Conservation (phyloP, 108 stramenopile species). For the Cyclotella distinguenda region DNA sequence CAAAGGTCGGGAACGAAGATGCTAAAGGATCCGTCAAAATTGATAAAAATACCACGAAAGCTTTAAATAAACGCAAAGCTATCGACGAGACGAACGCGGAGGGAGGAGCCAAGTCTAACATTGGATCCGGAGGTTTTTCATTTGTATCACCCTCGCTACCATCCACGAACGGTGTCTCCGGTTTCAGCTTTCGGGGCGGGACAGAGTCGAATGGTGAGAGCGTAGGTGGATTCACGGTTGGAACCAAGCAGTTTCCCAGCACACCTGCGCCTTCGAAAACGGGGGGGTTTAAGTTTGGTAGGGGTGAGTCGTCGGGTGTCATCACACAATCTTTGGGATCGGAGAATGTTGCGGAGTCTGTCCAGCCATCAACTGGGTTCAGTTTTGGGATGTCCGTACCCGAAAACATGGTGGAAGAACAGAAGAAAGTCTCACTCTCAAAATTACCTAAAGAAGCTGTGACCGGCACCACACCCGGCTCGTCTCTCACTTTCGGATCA, state of each 20-base stretch:
- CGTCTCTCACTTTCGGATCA: background rate
- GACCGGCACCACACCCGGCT: background rate
- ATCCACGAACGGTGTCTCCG: conserved; percentile 4
- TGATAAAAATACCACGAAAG: background rate
- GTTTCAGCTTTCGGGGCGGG: background rate
- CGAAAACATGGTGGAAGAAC: background rate
- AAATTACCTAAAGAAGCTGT: background rate
- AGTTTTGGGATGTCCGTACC: background rate
- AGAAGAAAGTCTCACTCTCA: background rate
- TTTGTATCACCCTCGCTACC: conserved; percentile 13
- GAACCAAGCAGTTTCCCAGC: background rate
- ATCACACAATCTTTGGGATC: no score
- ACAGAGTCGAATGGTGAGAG: background rate
- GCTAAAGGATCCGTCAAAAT: background rate
- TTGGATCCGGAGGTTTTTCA: conserved; percentile 24
- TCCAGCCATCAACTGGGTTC: background rate
- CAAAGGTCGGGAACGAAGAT: conserved; percentile 10
- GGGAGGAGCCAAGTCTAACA: conserved; percentile 1
- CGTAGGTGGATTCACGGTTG: background rate
- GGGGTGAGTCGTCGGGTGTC: no score
- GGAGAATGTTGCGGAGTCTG: background rate
- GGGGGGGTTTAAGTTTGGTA: background rate
- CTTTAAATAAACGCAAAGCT: background rate
- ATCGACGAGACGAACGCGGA: background rate
- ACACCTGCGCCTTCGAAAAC: background rate